Evolutionary conservation across 441 rosid species (phyloP).

Genomic region (Kokia cookei): DNA sequence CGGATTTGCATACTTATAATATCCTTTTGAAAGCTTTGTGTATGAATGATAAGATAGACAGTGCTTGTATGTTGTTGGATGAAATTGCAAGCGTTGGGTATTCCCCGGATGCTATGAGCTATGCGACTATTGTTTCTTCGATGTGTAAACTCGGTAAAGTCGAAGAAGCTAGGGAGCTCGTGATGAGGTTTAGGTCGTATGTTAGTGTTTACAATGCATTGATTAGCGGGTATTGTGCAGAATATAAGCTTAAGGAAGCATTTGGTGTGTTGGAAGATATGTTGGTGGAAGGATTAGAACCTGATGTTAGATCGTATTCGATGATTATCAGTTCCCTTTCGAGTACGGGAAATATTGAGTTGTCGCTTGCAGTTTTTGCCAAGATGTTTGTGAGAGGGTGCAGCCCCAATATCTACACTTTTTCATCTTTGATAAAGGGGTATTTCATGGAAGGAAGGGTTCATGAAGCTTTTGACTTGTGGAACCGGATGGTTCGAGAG

Average conservation of each 20-base stretch:
- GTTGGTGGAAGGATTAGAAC: slow-evolving; percentile 43
- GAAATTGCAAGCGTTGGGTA: slow-evolving; percentile 72
- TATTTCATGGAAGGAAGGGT: slow-evolving; percentile 44
- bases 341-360: slow-evolving; percentile 36
- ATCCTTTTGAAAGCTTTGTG: slow-evolving; percentile 83
- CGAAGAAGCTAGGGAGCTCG: slow-evolving; percentile 65
- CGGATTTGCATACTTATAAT: slow-evolving; percentile 76
- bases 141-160: slow-evolving; percentile 68
- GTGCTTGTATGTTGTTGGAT: slow-evolving; percentile 61
- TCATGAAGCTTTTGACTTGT: slow-evolving; percentile 48
- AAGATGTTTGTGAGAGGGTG: slow-evolving; percentile 70
- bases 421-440: slow-evolving; percentile 74
- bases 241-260: slow-evolving; percentile 39
- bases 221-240: slow-evolving; percentile 58
- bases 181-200: slow-evolving; percentile 39
- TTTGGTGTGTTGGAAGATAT: slow-evolving; percentile 47
- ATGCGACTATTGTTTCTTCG: slow-evolving; percentile 62
- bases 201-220: slow-evolving; percentile 68
- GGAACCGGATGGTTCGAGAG: slow-evolving; percentile 53
- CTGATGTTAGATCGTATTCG: slow-evolving; percentile 72
- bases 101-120: slow-evolving; percentile 75
- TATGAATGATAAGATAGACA: slow-evolving; percentile 69
- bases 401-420: slow-evolving; percentile 58
- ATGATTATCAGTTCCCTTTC: slow-evolving; percentile 57
- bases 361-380: slow-evolving; percentile 55